phyloP scores from a whole-genome alignment of 2,329 filamentous ascomycete genomes.

The Penicillium concentricum region DNA sequence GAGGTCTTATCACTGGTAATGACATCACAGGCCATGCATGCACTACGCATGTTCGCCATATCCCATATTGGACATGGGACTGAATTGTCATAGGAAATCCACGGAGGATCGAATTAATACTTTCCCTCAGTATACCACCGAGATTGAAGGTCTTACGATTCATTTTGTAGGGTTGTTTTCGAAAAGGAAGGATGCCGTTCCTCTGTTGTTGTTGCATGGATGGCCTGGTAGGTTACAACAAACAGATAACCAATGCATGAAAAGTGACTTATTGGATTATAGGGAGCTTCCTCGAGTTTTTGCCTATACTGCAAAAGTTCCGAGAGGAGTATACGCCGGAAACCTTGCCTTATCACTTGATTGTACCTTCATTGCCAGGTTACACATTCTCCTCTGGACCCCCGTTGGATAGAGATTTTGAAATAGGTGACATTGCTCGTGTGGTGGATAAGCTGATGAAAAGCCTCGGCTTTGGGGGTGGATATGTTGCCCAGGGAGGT shows the following conservation, averaged over 20 bases:
- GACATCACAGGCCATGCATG: slow-evolving; percentile 19
- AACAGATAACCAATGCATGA: too few species aligned
- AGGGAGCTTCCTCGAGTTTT: slow-evolving; percentile 37
- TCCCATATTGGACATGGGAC: slow-evolving; percentile 22
- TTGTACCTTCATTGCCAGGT: slow-evolving; percentile 34
- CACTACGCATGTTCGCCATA: background rate
- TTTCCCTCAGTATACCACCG: slow-evolving; percentile 51
- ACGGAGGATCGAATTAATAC: slow-evolving; percentile 48
- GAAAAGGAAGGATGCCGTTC: slow-evolving; percentile 46
- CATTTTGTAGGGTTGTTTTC: slow-evolving; percentile 55
- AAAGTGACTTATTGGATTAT: background rate
- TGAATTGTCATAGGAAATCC: slow-evolving; percentile 24
- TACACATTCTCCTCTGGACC: slow-evolving; percentile 33
- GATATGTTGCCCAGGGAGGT: slow-evolving; percentile 34
- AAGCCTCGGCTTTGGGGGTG: slow-evolving; percentile 28
- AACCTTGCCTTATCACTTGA: slow-evolving; percentile 31
- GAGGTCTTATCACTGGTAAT: slow-evolving; percentile 49
- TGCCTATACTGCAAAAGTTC: slow-evolving; percentile 31
- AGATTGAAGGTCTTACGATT: slow-evolving; percentile 44
- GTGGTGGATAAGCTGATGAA: slow-evolving; percentile 32
- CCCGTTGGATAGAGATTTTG: slow-evolving; percentile 28
- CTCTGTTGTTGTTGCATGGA: slow-evolving; percentile 46
- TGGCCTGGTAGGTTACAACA: slow-evolving; percentile 28
- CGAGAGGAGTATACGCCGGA: slow-evolving; percentile 25
- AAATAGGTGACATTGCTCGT: slow-evolving; percentile 24